Evolutionary conservation across 1,284 basidiomycete species (phyloP), one percentile per base, ranked within the genome.

Genomic region (Ustilago esculenta): DNA sequence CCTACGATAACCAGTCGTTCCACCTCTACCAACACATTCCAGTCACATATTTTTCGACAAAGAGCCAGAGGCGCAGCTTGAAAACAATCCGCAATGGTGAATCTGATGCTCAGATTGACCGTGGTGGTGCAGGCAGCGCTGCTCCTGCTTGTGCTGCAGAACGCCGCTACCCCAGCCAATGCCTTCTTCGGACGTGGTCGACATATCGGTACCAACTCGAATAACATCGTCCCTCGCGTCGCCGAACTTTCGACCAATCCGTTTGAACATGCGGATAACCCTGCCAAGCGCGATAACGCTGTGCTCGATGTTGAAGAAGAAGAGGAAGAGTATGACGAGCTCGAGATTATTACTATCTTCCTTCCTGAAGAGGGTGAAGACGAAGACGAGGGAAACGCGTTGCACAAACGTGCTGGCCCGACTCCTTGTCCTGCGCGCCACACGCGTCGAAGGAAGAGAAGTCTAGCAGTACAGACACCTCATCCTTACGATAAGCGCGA

Each of bases 281-380:
- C 30, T 15, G 2, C 20, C 36, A 40, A 58, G 25, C 55, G 46
- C 25, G n/a, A 20, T 3, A 18, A 33, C 3, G 12, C 18, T 20
- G 27, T 17, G 7, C 10, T 27, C 7, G 30, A 42, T 5, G 18
- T 41, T 17, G 29, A 24, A 20, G 34, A 55, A 29, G 56, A 55
- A 17, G 50, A 65, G 1, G 61, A 65, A 18, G 51, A 63, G 5
- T 63, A 48, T 29, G 55, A 64, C 35, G 59, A 64, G 47, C 66
- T 69, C 45, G 55, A 69, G 42, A 59, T 69, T 41, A 58, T 69
- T 43, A 69, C 59, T 14, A 48, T 63, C n/a, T 69, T 69, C 51
- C 39, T 63, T 8, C 66, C 66, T 25, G 54, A 63, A 12, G 46
- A 63, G 3, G 42, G 24, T 0, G 29, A 34, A 1, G 46, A 55